These are phyloP conservation scores for Pyrenophora graminea DNA, from an alignment of 2,329 filamentous ascomycete genomes.

Conservation along the genomic window DNA sequence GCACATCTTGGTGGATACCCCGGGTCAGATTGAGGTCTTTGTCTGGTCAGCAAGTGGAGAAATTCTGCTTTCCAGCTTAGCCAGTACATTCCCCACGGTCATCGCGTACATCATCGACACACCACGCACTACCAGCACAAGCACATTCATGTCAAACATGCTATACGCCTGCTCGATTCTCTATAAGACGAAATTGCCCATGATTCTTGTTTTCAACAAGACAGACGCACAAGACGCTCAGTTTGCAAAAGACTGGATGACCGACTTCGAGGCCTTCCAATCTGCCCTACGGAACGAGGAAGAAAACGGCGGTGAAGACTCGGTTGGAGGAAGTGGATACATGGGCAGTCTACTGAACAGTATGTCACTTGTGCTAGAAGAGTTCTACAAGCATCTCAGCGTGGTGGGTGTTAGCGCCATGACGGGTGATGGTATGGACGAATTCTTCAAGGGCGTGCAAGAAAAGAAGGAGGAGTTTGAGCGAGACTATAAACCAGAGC, in stretches of 20 bases:
- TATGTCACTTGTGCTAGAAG: constrained; percentile 96
- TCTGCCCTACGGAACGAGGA: constrained; percentile 81
- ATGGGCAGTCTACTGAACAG: constrained; percentile 96
- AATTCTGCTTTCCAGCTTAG: constrained; percentile 89
- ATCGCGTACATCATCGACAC: constrained; percentile 98
- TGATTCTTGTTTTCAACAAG: constrained; percentile 99
- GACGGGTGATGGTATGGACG: constrained; percentile 86
- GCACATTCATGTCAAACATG: constrained; percentile 99
- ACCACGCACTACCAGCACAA: constrained; percentile 86
- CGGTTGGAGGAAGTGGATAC: constrained; percentile 79
- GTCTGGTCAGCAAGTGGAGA: constrained; percentile 96
- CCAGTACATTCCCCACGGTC: constrained; percentile 92
- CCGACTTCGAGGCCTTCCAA: constrained; percentile 96
- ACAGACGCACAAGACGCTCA: constrained; percentile 90
- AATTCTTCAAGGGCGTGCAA: constrained; percentile 89
- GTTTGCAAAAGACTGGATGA: constrained; percentile 99
- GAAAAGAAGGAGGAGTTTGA: constrained; percentile 88
- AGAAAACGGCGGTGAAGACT: constrained; percentile 72
- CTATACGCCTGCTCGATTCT: constrained; percentile 97
- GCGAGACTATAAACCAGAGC: constrained; percentile 86
- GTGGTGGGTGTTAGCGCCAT: constrained; percentile 93
- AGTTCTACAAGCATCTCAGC: constrained; percentile 93
- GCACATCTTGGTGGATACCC: constrained; percentile 91
- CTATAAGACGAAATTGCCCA: constrained; percentile 97
- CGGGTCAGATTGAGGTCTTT: constrained; percentile 97